Evolutionary conservation across 2,329 filamentous ascomycete genomes (phyloP), one percentile per base, ranked within the genome.

Genomic region (Beauveria sp.): DNA sequence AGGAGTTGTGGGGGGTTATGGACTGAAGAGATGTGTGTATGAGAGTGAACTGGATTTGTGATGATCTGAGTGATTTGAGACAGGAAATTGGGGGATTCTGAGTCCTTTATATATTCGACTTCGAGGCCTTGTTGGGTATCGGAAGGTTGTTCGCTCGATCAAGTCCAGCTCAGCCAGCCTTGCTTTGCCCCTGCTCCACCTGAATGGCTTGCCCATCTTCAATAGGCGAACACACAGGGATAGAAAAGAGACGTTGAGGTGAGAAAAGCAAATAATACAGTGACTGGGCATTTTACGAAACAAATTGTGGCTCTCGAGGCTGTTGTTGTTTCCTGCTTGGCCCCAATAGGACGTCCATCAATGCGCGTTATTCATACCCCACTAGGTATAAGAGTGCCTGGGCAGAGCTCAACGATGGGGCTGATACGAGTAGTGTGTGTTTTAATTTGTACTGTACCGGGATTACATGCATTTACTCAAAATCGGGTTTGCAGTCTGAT

Each of bases 221-320:
- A 18, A 24, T 52, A 7, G 26, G 1, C n/a, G 34, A 22, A 20
- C 20, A n/a, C 2, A 1, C 7, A n/a, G 40, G 30, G 18, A 10
- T 9, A 2, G 14, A 8, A 8, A 28, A 14, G 6, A 16, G 7
- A 51, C n/a, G 3, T 12, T 3, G 4, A 24, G 40, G 10, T 3
- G 14, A 8, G 7, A 10, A 24, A 26, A 46, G 22, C 12, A 40
- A 14, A 5, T 2, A 40, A 59, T 1, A 22, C 22, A 22, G 22
- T 22, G 22, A 22, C 22, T 22, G 22, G 22, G 22, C 22, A 22
- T 22, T 22, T 22, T 22, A 22, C 22, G 28, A 59, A 59, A 53
- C 56, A 53, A 43, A 59, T 53, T 53, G 56, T 47, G 56, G 56
- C 56, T 26, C 51, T 40, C 48, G 48, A 37, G 37, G 47, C 37